Evolutionary conservation across 208 protist species (phyloP), one percentile per base, ranked within the genome.

Genomic region (Acanthamoeba royreba): DNA sequence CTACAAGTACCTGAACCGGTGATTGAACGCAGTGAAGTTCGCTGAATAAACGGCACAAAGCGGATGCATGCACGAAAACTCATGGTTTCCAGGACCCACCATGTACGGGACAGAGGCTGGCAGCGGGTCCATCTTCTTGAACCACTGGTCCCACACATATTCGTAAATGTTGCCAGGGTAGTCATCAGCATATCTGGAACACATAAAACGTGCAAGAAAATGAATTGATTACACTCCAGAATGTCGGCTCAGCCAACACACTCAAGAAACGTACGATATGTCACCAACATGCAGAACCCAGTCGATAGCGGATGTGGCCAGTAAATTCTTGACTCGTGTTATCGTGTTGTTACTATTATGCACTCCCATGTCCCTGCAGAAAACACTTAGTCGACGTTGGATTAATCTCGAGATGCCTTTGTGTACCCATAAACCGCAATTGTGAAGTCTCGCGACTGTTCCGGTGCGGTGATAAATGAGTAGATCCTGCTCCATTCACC

Each of bases 101-200:
- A 94, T 94, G 92, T 88, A 90, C 5, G 92, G 77, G 52, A 94
- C 13, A 43, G n/a, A 28, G 45, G 72, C 33, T 1, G 53, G 31
- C 28, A 90, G 15, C 9, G 72, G 72, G 42, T 77, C 8, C 72
- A 94, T 94, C 77, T 5, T 1, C 35, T 83, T 61, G 40, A 90
- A 72, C 63, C 69, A 94, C 58, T 81, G 25, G 35, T 94, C 61
- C 77, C 79, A 94, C 13, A 79, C 43, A 46, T 49, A 49, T 79
- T 94, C 79, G 79, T 94, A 94, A 42, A 43, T 40, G 66, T 66
- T 53, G 19, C 33, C 52, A 2, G 61, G 15, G 40, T 81, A 58
- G 61, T 94, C 92, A 22, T 94, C 79, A 22, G 77, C 92, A 49
- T 94, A 94, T 3, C 86, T 77, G n/a, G n/a, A n/a, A n/a, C n/a